A percentile compares a stretch with the other conserved stretches of the same genome.
Evolutionary conservation across 768 basidiomycete species (phyloP).

Genomic region (Lactifluus pinguis): DNA sequence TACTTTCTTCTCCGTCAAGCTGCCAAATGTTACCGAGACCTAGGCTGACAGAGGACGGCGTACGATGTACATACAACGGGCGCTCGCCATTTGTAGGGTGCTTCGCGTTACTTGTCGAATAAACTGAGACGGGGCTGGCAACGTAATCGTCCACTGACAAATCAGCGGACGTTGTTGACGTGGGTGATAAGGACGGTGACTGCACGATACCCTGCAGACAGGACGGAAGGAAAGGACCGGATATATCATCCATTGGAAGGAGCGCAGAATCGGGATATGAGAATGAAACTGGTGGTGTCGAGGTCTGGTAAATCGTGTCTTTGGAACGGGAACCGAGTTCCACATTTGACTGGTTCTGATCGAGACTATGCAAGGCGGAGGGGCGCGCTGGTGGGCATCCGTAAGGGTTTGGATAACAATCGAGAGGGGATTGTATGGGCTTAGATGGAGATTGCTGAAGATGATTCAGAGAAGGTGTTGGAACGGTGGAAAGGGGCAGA

Average conservation of each 20-base stretch:
- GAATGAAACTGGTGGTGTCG: conserved; percentile 34
- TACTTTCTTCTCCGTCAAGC: conserved; percentile 60
- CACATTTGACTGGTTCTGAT: conserved; percentile 28
- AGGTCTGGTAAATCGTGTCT: conserved; percentile 65
- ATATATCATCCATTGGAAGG: conserved; percentile 20
- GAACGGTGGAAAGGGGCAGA: neutral
- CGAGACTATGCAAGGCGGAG: neutral
- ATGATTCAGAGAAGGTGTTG: neutral
- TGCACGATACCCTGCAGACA: conserved; percentile 70
- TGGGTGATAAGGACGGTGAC: conserved; percentile 44
- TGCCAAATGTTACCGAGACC: conserved; percentile 57
- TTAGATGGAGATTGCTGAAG: neutral
- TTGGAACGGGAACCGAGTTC: conserved; percentile 39
- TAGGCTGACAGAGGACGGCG: conserved; percentile 22
- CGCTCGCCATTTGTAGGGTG: conserved; percentile 13
- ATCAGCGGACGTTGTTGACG: conserved; percentile 57
- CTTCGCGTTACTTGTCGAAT: conserved; percentile 8
- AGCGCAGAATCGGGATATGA: conserved; percentile 22
- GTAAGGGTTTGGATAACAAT: neutral
- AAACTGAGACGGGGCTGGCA: conserved; percentile 14
- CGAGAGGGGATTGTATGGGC: neutral
- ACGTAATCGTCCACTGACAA: conserved; percentile 50
- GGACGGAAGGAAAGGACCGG: conserved; percentile 54
- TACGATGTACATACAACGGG: conserved; percentile 10
- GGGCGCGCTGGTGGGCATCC: neutral